Base-by-base conservation (phyloP, 371 early-diverging fungal species). In the Nematocida sp. region DNA sequence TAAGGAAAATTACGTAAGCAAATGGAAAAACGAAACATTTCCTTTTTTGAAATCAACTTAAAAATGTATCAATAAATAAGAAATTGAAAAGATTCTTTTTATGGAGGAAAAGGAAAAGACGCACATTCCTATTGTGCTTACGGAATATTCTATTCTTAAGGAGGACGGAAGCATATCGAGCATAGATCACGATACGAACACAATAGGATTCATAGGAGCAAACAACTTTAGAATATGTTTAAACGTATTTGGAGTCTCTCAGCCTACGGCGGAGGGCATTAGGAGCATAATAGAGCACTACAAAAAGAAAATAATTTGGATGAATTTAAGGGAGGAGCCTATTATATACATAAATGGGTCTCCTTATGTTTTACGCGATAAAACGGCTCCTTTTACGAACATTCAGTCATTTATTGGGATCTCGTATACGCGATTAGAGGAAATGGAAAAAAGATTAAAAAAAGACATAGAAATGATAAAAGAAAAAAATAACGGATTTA, bases 311-410 rank as follows among this genome's bases (percentile, higher is more conserved):
- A 30, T 71, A n/a, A 63, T 71, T 60, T 90, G 90, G 90, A 88
- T 89, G 0, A 87, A 86, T 45, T 68, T 90, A 36, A 82, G 89
- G 9, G 90, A 90, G 79, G 89, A 90, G 77, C 90, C 90, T 2
- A 88, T 89, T 2, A 63, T 90, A 5, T 90, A 89, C 77, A 84
- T 89, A 47, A 88, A 88, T 78, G 81, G 80, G 40, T 42, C n/a
- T 9, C 77, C 79, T 18, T 79, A 80, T 53, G 55, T 79, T 39
- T 51, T 79, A 20, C 18, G 77, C 28, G 76, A 76, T 28, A 75
- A 63, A 32, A 48, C 51, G 20, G 49, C 38, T 0, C 76, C 79
- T n/a, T 79, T 75, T 79, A 54, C 71, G 1, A 79, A 76, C 39
- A 79, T 79, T 23, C 47, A 50, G 47, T 77, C 88, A 0, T 88